Conservation (phyloP, 805 yeast genomes). For the Candida suzukii region DNA sequence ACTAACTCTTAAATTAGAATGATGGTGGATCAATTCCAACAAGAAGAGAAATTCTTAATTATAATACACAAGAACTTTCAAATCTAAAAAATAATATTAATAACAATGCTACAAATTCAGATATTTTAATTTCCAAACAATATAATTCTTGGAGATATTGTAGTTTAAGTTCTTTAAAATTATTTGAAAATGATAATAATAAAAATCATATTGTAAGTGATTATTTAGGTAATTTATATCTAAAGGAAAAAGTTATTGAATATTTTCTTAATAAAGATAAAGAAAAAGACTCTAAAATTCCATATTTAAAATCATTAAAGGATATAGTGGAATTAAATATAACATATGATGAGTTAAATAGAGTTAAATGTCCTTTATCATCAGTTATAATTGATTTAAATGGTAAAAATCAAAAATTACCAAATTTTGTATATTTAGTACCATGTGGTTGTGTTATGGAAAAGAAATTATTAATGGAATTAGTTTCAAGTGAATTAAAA, state of each 20-base stretch:
- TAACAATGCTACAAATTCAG: constrained; percentile 6
- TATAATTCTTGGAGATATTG: constrained; percentile 41
- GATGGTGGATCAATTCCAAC: constrained; percentile 73
- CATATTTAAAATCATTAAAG: constrained; percentile 23
- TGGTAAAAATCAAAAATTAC: constrained; percentile 15
- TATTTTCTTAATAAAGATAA: constrained; percentile 35
- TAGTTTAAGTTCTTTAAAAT: constrained; percentile 28
- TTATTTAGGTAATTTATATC: constrained; percentile 55
- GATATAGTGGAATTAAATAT: neutral
- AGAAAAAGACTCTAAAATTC: constrained; percentile 8
- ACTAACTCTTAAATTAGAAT: constrained; percentile 21
- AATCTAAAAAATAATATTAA: constrained; percentile 5
- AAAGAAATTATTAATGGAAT: constrained; percentile 21
- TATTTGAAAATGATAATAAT: neutral
- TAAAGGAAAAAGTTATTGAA: constrained; percentile 57
- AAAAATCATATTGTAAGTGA: constrained; percentile 57
- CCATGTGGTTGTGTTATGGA: constrained; percentile 39
- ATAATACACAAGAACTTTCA: constrained; percentile 7
- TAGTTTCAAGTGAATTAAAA: constrained; percentile 6
- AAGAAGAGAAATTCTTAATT: constrained; percentile 40
- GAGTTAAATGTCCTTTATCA: constrained; percentile 33
- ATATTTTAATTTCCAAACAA: constrained; percentile 12
- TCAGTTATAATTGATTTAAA: constrained; percentile 28
- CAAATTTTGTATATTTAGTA: constrained; percentile 36
- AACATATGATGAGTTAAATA: constrained; percentile 6